Base-by-base conservation (phyloP, 2,329 filamentous ascomycete species). In the Ceratocystis variospora region DNA sequence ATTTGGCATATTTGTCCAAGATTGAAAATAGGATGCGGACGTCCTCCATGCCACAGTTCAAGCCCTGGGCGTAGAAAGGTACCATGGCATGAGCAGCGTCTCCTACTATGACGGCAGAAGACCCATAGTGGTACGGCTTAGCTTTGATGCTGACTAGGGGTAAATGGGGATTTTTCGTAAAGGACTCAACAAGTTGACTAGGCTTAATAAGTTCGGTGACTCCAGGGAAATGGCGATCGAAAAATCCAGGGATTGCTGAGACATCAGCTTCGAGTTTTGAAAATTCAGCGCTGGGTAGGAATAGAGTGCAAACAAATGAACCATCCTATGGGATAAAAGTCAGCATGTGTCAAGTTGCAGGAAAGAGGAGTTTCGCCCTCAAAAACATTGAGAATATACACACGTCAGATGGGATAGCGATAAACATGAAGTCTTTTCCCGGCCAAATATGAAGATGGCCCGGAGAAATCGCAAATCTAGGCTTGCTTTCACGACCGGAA, bases 371-470 rank as follows among this genome's bases (percentile, higher is more conserved):
- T 25, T 45, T 6, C 12, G n/a, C 25, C 15, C 33, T 3, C 8
- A 8, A 25, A 22, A 10, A 53, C 3, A 53, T 8, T 25, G n/a
- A 19, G n/a, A 53, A 12, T 12, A 3, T 45, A 71, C 80, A 70
- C 73, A 85, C 83, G 67, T 81, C 77, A 70, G 83, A 87, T 0
- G 94, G 93, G 55, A 99, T 92, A 19, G 94, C 95, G 72, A 99
- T 99, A 77, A 99, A 99, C 95, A 99, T 97, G 72, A 94, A 93
- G 53, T 92, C 86, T 71, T 86, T 87, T 41, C 89, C 91, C 0
- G 94, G 94, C 94, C 94, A 99, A 73, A 99, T 99, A 75, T 99
- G 94, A 1, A 99, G 80, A 73, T 97, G 92, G 71, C 96, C 89
- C 1, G 91, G 90, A 0, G 90, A 94, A 70, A 97, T 94, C 61